Evolutionary conservation across 2,329 filamentous ascomycete species (phyloP), one percentile per base, ranked within the genome.

Genomic region (Aphanocladium album): DNA sequence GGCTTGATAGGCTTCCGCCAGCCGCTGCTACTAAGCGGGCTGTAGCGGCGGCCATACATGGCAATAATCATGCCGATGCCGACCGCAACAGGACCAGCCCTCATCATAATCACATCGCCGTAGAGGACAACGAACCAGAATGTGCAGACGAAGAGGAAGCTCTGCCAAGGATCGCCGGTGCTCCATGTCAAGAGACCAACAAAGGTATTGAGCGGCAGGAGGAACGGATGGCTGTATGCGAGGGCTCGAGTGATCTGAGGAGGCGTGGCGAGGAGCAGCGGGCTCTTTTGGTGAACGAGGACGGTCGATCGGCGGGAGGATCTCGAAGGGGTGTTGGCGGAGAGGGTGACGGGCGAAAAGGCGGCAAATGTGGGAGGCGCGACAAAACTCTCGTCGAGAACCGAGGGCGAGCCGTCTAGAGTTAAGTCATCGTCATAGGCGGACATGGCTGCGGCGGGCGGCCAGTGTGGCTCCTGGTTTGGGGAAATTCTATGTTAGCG

Each of bases 271-370:
- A 96, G 88, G 19, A 99, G 83, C 50, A 99, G 77, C 12, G 95
- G 95, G 17, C 91, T 96, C 77, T 98, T 99, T 74, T 96, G 93
- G 75, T 98, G 93, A 21, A 99, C 93, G 67, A 98, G 86, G 67
- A 99, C 93, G 61, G 91, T 96, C 19, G 91, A 96, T 50, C 91
- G 87, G 64, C 93, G 89, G 49, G 84, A 81, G 35, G 83, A 79
- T 61, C 80, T 77, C 59, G 79, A 80, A 51, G 88, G 80, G 5
- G 86, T 83, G 41, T 84, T 83, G 60, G 88, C 84, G 49, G 86
- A 88, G 66, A 93, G 83, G 23, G 89, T 91, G 23, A 88, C 84
- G 35, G 95, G 93, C 5, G 93, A 95, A 78, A 99, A 99, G 69
- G 90, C 84, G 65, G 95, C 95, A 71, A 90, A 87, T 50, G 93